Conservation (phyloP, 2,329 filamentous ascomycete genomes). For the Conoideocrella luteorostrata region DNA sequence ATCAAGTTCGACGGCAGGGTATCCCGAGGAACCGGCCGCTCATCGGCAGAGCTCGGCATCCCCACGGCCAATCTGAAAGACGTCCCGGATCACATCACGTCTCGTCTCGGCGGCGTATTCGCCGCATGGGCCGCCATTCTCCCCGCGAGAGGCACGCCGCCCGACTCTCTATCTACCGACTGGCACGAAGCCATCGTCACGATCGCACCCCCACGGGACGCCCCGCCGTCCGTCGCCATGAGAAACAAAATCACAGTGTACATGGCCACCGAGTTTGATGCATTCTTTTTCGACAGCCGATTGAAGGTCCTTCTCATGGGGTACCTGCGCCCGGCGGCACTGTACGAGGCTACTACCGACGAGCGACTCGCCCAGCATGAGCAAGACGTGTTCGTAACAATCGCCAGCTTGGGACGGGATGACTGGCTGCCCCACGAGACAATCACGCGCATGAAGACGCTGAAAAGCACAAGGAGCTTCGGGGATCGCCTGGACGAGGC, state of each 20-base stretch:
- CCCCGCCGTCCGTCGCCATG: slow-evolving; percentile 38
- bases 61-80: slow-evolving; percentile 49
- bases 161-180: slow-evolving; percentile 29
- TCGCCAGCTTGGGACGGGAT: slow-evolving; percentile 40
- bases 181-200: slow-evolving; percentile 58
- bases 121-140: slow-evolving; percentile 54
- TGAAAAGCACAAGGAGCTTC: slow-evolving; percentile 35
- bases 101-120: slow-evolving; percentile 54
- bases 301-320: slow-evolving; percentile 55
- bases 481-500: slow-evolving; percentile 41
- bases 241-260: slow-evolving; percentile 47
- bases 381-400: slow-evolving; percentile 34
- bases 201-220: slow-evolving; percentile 43
- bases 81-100: slow-evolving; percentile 44
- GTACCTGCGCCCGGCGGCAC: slow-evolving; percentile 38
- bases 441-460: slow-evolving; percentile 29
- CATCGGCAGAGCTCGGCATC: slow-evolving; percentile 33
- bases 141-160: slow-evolving; percentile 17
- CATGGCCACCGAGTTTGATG: slow-evolving; percentile 44
- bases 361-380: slow-evolving; percentile 24
- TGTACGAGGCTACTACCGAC: slow-evolving; percentile 9
- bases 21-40: slow-evolving; percentile 35
- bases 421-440: slow-evolving; percentile 37
- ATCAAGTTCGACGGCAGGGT: slow-evolving; percentile 44
- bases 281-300: slow-evolving; percentile 33